Evolutionary conservation across 306 rosid species (phyloP), one percentile per base, ranked within the genome.

Genomic region (Castanea sativa): DNA sequence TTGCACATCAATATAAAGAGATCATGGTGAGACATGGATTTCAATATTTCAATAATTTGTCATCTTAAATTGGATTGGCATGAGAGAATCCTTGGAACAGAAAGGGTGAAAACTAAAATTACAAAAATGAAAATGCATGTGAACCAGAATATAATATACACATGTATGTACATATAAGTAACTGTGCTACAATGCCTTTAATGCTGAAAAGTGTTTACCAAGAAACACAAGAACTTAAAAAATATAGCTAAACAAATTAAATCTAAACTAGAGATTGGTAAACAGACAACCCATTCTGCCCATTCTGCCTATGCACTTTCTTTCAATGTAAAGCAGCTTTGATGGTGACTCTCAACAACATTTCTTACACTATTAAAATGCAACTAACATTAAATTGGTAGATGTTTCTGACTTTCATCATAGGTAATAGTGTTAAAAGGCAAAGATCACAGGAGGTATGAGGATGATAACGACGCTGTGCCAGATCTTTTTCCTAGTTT

Each of bases 391-490:
- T 57, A 76, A 56, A 7, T 60, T 73, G 80, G 53, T 68, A 58
- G 73, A 52, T 73, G 58, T 83, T 80, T 73, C 23, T 33, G 75
- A 67, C 85, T 75, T 80, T 73, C 53, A 73, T 74, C 56, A 69
- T 58, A 60, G 53, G 73, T 69, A 76, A 76, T 71, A 49, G 52
- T 75, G 73, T 77, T 78, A 74, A 77, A 68, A 73, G 60, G 41
- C 73, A 88, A 69, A 83, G 63, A 38, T 73, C 85, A 83, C 80
- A 85, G 29, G 82, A 81, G 82, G 49, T 68, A 73, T 83, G 74
- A 78, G 75, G 76, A 52, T 73, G 84, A 80, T 61, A 79, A 53
- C 5, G 63, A 72, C 67, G 75, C 67, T 60, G 76, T 64, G 79
- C 71, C 38, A 16, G 45, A 74, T 69, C 21, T 69, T 72, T 52